Evolutionary conservation across 1,284 basidiomycete species (phyloP).

Genomic region (Ceratobasidium sp.): DNA sequence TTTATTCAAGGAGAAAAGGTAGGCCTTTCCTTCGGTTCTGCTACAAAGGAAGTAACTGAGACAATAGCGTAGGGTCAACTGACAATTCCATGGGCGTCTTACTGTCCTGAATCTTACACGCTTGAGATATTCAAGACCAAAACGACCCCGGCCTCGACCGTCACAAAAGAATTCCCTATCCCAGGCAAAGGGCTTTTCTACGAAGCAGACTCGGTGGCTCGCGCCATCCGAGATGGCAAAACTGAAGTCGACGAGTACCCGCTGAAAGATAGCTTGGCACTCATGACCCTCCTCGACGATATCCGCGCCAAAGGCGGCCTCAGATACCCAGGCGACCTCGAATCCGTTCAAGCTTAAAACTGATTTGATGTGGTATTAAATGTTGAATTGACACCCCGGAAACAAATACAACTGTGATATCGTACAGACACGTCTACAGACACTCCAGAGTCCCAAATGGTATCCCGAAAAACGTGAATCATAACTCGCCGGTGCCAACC

Average conservation of each 20-base stretch:
- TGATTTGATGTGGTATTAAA: not conserved
- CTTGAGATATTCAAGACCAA: conserved; percentile 51
- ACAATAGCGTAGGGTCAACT: conserved; percentile 47
- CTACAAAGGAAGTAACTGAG: not conserved
- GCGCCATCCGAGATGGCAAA: conserved; percentile 60
- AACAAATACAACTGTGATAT: conserved; percentile 31
- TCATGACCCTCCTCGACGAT: conserved; percentile 58
- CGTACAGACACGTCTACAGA: conserved; percentile 15
- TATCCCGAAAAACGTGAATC: conserved; percentile 20
- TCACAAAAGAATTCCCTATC: conserved; percentile 54
- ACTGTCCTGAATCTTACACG: conserved; percentile 52
- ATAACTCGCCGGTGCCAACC: conserved; percentile 61
- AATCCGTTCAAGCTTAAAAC: not conserved
- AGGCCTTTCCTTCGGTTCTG: conserved; percentile 3
- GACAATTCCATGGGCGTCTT: conserved; percentile 49
- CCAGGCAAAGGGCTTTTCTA: conserved; percentile 54
- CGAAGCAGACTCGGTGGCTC: conserved; percentile 59
- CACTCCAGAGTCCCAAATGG: conserved; percentile 40
- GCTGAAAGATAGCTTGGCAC: conserved; percentile 57
- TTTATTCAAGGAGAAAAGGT: conserved; percentile 45
- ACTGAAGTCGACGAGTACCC: conserved; percentile 53
- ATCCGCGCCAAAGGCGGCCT: conserved; percentile 49
- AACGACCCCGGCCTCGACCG: conserved; percentile 49
- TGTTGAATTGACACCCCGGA: conserved; percentile 30
- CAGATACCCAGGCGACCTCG: conserved; percentile 10